These are phyloP conservation scores for Caryocar brasiliense DNA, from an alignment of 441 rosid species.

Conservation along the genomic window DNA sequence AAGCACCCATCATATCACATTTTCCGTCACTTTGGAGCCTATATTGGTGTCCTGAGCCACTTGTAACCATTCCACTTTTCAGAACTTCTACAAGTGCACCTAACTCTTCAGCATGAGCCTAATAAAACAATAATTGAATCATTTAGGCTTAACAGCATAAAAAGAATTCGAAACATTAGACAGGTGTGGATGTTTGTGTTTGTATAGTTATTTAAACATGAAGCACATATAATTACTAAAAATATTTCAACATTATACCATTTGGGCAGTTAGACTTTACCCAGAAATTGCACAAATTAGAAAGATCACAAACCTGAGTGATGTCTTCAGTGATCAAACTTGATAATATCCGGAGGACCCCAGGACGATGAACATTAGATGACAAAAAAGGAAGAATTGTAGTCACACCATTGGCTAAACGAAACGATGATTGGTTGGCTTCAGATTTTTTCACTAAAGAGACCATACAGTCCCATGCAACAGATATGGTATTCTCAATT, in stretches of 20 bases:
- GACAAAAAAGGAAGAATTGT: conserved; percentile 86
- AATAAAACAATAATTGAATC: conserved; percentile 18
- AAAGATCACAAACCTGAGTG: conserved; percentile 50
- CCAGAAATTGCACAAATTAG: conserved; percentile 1
- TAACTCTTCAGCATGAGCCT: conserved; percentile 93
- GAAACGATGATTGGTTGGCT: conserved; percentile 81
- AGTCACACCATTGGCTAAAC: conserved; percentile 81
- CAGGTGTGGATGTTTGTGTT: background rate
- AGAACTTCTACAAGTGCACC: conserved; percentile 88
- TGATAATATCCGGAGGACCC: conserved; percentile 85
- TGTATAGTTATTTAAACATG: background rate
- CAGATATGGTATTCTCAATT: conserved; percentile 66
- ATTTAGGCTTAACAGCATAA: conserved; percentile 1
- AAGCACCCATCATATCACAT: conserved; percentile 95
- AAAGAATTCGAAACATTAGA: background rate
- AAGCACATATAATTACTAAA: background rate
- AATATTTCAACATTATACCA: background rate
- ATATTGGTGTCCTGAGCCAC: conserved; percentile 85
- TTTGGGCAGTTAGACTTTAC: background rate
- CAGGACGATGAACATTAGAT: conserved; percentile 75
- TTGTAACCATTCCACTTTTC: conserved; percentile 97
- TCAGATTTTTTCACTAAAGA: conserved; percentile 96
- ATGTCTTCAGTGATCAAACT: conserved; percentile 94
- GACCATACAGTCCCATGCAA: conserved; percentile 97
- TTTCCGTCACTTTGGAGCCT: conserved; percentile 83